phyloP scores from a whole-genome alignment of 441 rosid species.

The Jatropha multifida region DNA sequence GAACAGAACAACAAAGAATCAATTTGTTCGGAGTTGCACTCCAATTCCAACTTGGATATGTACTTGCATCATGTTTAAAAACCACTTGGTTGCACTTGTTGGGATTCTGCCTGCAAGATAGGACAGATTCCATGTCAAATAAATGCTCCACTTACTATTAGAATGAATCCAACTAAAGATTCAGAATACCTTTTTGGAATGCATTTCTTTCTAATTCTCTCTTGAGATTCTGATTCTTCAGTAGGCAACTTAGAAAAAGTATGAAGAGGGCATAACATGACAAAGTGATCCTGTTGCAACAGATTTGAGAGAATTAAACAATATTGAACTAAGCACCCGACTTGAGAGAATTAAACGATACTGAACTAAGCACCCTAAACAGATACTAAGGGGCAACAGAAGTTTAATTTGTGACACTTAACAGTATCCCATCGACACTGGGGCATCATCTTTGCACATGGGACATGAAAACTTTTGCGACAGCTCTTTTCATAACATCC shows the following conservation, averaged over 20 bases:
- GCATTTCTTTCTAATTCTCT: constrained; percentile 33
- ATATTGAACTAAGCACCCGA: neutral
- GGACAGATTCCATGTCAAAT: neutral
- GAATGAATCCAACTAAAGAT: constrained; percentile 11
- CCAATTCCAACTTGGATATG: constrained; percentile 34
- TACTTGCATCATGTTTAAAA: constrained; percentile 20
- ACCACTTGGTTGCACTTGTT: constrained; percentile 35
- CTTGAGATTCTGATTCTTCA: constrained; percentile 39
- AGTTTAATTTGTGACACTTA: constrained; percentile 26
- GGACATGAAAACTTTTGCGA: constrained; percentile 81
- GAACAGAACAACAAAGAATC: constrained; percentile 81
- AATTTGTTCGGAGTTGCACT: constrained; percentile 37
- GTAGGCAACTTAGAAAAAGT: constrained; percentile 62
- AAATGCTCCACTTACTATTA: neutral
- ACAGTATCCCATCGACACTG: constrained; percentile 91
- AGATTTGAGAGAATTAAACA: constrained; percentile 6
- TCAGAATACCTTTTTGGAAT: constrained; percentile 44
- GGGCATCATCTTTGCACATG: constrained; percentile 76
- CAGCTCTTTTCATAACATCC: constrained; percentile 81
- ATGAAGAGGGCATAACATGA: constrained; percentile 73
- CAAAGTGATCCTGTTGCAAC: constrained; percentile 62
- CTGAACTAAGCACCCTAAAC: neutral
- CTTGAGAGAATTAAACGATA: neutral
- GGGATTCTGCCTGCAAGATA: constrained; percentile 38
- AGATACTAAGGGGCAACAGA: constrained; percentile 7